Conservation (phyloP, 345 rosid genomes). For the Excoecaria cochinchinensis region DNA sequence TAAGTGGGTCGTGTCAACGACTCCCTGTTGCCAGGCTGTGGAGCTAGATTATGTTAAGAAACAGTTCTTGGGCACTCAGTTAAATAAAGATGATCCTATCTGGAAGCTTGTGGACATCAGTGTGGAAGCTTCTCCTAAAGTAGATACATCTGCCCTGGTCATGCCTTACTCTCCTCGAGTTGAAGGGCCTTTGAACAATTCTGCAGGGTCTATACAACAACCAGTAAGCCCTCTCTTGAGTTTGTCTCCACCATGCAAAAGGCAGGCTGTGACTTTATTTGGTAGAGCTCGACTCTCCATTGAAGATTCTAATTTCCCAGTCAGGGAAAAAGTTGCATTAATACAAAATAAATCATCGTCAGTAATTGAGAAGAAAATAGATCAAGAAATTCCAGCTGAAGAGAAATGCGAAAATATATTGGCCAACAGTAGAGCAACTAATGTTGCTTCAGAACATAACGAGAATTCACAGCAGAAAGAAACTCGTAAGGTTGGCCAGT, state of each 20-base stretch:
- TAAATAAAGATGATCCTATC: constrained; percentile 53
- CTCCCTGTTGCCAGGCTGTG: constrained; percentile 73
- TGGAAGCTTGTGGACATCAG: constrained; percentile 83
- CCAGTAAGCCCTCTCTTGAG: constrained; percentile 23
- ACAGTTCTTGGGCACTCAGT: constrained; percentile 43
- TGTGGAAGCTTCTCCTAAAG: constrained; percentile 35
- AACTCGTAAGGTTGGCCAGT: constrained; percentile 14
- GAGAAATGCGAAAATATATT: constrained; percentile 8
- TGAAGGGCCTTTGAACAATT: constrained; percentile 28
- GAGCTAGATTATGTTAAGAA: constrained; percentile 68
- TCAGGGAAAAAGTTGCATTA: constrained; percentile 16
- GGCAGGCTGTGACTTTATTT: constrained; percentile 57
- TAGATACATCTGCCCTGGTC: constrained; percentile 22
- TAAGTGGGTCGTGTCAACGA: constrained; percentile 77
- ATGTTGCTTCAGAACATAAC: neutral
- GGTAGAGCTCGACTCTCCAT: constrained; percentile 65
- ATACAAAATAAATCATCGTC: constrained; percentile 26
- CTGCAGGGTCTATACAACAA: constrained; percentile 24
- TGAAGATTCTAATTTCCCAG: constrained; percentile 29
- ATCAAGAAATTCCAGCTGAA: constrained; percentile 17
- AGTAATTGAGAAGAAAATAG: constrained; percentile 16
- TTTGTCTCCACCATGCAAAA: constrained; percentile 47
- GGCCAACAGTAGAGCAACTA: too few relatives aligned
- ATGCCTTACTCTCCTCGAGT: constrained; percentile 32
- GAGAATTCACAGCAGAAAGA: constrained; percentile 20